Evolutionary conservation across 495 filamentous ascomycete genomes (phyloP), one percentile per base, ranked within the genome.

Genomic region (Xylaria cubensis): DNA sequence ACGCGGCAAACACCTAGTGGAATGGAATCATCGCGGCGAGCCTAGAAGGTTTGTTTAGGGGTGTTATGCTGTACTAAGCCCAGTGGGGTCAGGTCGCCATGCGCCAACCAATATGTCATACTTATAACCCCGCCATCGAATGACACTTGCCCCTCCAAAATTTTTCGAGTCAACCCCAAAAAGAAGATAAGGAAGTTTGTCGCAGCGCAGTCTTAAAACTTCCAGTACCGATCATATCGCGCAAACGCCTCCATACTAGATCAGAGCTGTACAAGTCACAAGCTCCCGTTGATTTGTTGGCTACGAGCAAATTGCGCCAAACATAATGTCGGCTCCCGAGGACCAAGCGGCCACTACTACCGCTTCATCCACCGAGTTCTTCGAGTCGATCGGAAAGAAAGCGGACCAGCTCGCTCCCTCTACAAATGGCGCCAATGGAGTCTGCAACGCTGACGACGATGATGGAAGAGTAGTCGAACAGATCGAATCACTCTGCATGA

Each of bases 391-490:
- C 74, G 87, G 87, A 70, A 80, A 86, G 70, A 86, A 87, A 80
- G 87, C 82, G 56, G 84, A 84, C 63, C 78, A 87, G 64, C 79
- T 86, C 17, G 81, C 79, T 41, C 75, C 82, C 32, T 65, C 73
- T 62, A 77, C 82, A 7, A 80, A 82, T 44, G 80, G 75, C 39
- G 62, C 72, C 51, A 69, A 73, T 58, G 77, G 77, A 59, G 74
- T 56, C n/a, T 53, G 73, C 19, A 67, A 72, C n/a, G 71, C 67
- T 12, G 83, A 79, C 26, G 79, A 85, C 32, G 89, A 88, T 13
- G 85, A 86, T 17, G 70, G 51, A 63, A 90, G 84, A 75, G 81
- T 89, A 8, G 90, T 92, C 34, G 91, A 94, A 46, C 80, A 84
- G 79, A 88, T 82, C 72, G 82, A 83, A 81, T 88, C 81, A 75